Percentiles rank a stretch among this genome's conserved stretches.
Conservation (phyloP, 768 basidiomycete species). For the Trametes villosa region DNA sequence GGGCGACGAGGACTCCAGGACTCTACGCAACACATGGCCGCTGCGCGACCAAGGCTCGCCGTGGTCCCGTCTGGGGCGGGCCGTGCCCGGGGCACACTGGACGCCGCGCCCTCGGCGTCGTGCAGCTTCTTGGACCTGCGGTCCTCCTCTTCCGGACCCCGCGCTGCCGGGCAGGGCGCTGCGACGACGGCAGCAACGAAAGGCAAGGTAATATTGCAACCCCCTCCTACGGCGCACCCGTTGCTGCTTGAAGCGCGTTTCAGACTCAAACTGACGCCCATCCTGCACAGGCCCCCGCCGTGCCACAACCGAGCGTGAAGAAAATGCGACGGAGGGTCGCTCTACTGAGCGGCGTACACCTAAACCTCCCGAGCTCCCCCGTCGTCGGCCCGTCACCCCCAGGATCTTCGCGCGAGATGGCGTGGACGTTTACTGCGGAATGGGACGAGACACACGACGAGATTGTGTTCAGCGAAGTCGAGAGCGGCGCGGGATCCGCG, state of each 20-base stretch:
- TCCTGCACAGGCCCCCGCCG: conserved; percentile 13
- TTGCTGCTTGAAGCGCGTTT: conserved; percentile 1
- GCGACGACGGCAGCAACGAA: conserved; percentile 6
- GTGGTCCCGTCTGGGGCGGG: conserved; percentile 32
- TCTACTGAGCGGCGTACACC: conserved; percentile 30
- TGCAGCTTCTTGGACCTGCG: conserved; percentile 20
- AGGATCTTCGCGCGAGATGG: conserved; percentile 25
- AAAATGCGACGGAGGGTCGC: conserved; percentile 33
- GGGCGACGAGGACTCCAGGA: conserved; percentile 31
- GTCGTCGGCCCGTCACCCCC: conserved; percentile 20
- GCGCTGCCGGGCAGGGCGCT: conserved; percentile 7
- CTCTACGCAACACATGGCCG: conserved; percentile 32
- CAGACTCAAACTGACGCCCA: conserved; percentile 12
- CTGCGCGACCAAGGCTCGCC: conserved; percentile 35
- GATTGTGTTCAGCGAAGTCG: conserved; percentile 34
- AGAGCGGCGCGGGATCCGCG: conserved; percentile 10
- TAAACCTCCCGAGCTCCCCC: conserved; percentile 32
- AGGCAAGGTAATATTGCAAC: conserved; percentile 15
- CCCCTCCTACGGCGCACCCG: not conserved
- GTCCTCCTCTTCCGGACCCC: conserved; percentile 6
- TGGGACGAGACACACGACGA: conserved; percentile 33
- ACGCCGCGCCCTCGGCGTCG: conserved; percentile 22
- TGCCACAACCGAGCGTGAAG: conserved; percentile 31
- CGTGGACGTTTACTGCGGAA: conserved; percentile 37
- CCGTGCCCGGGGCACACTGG: conserved; percentile 35